phyloP scores from a whole-genome alignment of 1,284 basidiomycete species.

The Cystobasidiaceae sp. region DNA sequence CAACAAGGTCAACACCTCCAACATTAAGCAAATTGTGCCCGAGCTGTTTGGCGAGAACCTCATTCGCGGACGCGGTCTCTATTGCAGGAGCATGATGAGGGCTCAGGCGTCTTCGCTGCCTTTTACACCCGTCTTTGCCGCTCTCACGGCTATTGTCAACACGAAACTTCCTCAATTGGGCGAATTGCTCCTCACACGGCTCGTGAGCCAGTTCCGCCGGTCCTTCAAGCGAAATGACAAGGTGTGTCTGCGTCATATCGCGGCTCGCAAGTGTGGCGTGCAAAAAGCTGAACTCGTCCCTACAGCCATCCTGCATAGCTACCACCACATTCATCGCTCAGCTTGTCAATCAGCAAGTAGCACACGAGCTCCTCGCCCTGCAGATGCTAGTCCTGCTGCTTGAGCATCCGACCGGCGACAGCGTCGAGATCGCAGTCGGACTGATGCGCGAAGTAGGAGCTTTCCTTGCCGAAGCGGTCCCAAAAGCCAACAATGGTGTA shows the following conservation, averaged over 20 bases:
- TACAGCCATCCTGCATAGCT: constrained; percentile 80
- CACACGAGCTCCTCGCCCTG: constrained; percentile 88
- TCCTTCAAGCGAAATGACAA: constrained; percentile 98
- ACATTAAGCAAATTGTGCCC: constrained; percentile 95
- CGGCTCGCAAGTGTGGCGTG: too few species aligned
- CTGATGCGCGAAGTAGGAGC: constrained; percentile 97
- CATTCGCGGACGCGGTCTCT: constrained; percentile 80
- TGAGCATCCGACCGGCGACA: constrained; percentile 93
- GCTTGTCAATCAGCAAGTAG: constrained; percentile 91
- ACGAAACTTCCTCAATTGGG: constrained; percentile 95
- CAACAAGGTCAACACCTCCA: constrained; percentile 92
- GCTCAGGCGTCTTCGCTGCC: constrained; percentile 94
- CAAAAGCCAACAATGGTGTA: constrained; percentile 86
- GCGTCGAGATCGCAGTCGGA: constrained; percentile 94
- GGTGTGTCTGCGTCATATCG: constrained; percentile 52
- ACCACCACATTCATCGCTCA: constrained; percentile 95
- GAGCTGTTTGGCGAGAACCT: constrained; percentile 90
- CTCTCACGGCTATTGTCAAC: constrained; percentile 90
- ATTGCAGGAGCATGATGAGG: constrained; percentile 92
- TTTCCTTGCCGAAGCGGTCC: constrained; percentile 86
- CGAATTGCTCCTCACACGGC: constrained; percentile 77
- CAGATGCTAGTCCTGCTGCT: constrained; percentile 91
- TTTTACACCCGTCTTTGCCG: constrained; percentile 95
- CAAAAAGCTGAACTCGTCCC: background rate
- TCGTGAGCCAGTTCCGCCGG: constrained; percentile 91